Percentiles rank a stretch among this genome's conserved stretches.
These are phyloP conservation scores for Acanthochlamys bracteata DNA, from an alignment of 106 monocot species.

Conservation along the genomic window DNA sequence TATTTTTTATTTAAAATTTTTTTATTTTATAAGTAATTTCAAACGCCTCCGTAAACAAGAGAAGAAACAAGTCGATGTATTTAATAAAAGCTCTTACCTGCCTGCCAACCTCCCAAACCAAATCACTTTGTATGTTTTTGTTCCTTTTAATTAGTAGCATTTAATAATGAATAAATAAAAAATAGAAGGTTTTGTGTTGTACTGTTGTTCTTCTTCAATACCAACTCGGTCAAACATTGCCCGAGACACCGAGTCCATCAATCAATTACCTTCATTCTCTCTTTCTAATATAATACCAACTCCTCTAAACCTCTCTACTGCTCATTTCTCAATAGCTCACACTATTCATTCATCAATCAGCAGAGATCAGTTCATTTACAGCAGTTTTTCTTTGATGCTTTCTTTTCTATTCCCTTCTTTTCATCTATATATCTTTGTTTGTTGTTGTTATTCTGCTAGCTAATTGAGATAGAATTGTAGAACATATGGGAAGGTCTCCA, in stretches of 20 bases:
- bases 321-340: not conserved
- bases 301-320: not conserved
- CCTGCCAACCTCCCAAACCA: too few relatives aligned
- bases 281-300: not conserved
- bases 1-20: too few relatives aligned
- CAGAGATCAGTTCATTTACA: too few relatives aligned
- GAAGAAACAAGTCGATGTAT: too few relatives aligned
- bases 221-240: not conserved
- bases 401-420: not conserved
- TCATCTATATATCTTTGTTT: not conserved
- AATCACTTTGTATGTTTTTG: too few relatives aligned
- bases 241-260: not conserved
- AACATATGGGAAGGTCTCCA: conserved; percentile 74
- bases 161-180: too few relatives aligned
- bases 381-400: not conserved
- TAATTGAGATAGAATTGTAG: not conserved
- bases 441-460: not conserved
- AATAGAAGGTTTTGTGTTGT: too few relatives aligned
- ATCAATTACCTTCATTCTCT: not conserved
- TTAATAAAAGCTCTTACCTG: too few relatives aligned
- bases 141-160: too few relatives aligned
- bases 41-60: too few relatives aligned
- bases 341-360: not conserved
- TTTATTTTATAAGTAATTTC: too few relatives aligned
- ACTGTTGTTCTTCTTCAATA: not conserved